Base-by-base conservation (phyloP, 2,329 filamentous ascomycete species). In the Cercospora sesami region DNA sequence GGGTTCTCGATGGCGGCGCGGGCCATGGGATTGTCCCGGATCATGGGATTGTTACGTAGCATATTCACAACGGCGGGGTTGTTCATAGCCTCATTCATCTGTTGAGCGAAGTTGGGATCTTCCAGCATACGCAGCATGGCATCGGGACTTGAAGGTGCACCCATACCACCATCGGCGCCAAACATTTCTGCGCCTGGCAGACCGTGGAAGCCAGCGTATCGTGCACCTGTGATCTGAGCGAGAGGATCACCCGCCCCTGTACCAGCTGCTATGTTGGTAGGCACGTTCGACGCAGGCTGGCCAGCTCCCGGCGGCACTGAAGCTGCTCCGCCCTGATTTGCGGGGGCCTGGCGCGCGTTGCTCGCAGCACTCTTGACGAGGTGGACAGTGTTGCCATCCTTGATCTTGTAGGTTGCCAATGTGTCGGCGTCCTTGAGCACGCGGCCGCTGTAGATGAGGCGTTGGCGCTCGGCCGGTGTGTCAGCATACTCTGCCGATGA, bases 351-450 rank as follows among this genome's bases (percentile, higher is more conserved):
- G 66, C 85, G 84, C 70, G 85, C 86, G 75, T 96, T 97, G 86
- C 94, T 97, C 69, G 92, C 91, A 55, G 95, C 94, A 78, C 93
- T 96, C 85, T 96, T 97, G 76, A 99, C 95, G 75, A 99, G 87
- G 80, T 99, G 95, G 74, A 99, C 89, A 18, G 94, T 98, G 81
- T 98, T 95, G 71, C 94, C 93, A 72, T 92, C 86, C 85, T 97
- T 97, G 81, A 99, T 94, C 85, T 97, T 98, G 84, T 96, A 96
- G 66, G 88, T 88, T 71, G 86, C 88, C 53, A 99, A 83, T 0
- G 91, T 90, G 75, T 99, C 94, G 68, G 91, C 89, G 79, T 99
- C 95, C 84, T 98, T 99, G 83, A 99, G 89, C 69, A 99, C 94
- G 69, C 94, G 90, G 63, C 95, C 95, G 5, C 94, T 97, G 84